phyloP scores from a whole-genome alignment of 495 filamentous ascomycete species.

The Hyaloscypha hepaticicola region DNA sequence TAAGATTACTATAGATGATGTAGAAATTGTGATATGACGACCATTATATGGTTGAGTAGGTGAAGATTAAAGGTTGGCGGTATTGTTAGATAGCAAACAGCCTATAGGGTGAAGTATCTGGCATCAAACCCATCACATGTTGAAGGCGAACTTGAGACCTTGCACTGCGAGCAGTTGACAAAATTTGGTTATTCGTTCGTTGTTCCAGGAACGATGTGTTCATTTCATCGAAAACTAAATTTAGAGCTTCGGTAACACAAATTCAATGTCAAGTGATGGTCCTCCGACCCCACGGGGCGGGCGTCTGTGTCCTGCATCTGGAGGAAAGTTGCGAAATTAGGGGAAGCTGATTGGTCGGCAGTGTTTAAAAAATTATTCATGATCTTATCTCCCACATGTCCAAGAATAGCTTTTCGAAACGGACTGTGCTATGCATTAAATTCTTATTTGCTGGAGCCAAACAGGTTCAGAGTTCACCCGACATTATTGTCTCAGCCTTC shows the following conservation, averaged over 20 bases:
- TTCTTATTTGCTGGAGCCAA: background rate
- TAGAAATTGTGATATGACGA: background rate
- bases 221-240: background rate
- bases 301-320: background rate
- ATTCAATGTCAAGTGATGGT: background rate
- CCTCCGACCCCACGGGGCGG: background rate
- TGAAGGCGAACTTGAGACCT: background rate
- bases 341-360: background rate
- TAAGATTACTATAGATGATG: background rate
- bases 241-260: background rate
- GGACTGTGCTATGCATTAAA: background rate
- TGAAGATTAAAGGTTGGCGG: background rate
- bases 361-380: background rate
- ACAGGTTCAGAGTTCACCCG: background rate
- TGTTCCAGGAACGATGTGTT: background rate
- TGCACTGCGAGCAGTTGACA: background rate
- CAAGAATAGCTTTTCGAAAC: background rate
- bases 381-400: background rate
- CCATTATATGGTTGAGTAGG: background rate
- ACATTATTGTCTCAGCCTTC: background rate
- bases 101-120: background rate
- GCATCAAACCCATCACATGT: background rate
- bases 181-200: background rate
- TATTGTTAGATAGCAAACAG: background rate
- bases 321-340: background rate